Evolutionary conservation across 768 basidiomycete genomes (phyloP).

Genomic region (Russula sp.): DNA sequence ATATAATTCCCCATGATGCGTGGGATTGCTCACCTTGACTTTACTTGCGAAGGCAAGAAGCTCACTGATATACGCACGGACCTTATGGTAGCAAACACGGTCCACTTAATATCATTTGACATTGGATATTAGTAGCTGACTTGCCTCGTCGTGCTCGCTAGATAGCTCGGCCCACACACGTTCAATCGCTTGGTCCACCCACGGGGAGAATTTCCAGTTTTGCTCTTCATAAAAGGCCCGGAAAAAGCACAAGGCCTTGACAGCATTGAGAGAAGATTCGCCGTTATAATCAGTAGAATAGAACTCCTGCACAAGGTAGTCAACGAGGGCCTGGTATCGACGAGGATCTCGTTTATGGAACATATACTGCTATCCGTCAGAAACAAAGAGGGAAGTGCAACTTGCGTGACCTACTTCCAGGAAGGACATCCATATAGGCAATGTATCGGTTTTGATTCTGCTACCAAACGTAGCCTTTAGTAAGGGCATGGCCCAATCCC

Average conservation of each 20-base stretch:
- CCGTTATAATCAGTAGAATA: conserved; percentile 66
- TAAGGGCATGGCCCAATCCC: conserved; percentile 74
- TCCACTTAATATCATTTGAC: not conserved
- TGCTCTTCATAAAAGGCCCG: conserved; percentile 67
- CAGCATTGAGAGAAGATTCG: conserved; percentile 76
- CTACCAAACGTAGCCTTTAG: conserved; percentile 60
- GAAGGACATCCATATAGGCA: conserved; percentile 74
- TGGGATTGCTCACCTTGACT: conserved; percentile 47
- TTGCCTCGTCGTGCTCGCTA: conserved; percentile 75
- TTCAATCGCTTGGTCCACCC: conserved; percentile 62
- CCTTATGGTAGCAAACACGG: conserved; percentile 34
- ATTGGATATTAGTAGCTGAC: conserved; percentile 23
- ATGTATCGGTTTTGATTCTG: conserved; percentile 76
- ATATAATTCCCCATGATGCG: not conserved
- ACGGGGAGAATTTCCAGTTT: conserved; percentile 74
- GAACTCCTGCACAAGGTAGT: conserved; percentile 63
- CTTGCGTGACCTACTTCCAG: conserved; percentile 46
- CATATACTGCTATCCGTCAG: conserved; percentile 46
- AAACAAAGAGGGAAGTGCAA: not conserved
- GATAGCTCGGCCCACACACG: conserved; percentile 66
- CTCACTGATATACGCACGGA: conserved; percentile 71
- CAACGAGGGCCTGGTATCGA: conserved; percentile 70
- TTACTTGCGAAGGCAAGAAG: conserved; percentile 66
- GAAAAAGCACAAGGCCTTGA: conserved; percentile 63
- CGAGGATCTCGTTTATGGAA: conserved; percentile 80